Evolutionary conservation across 805 yeast species (phyloP).

Genomic region (Zygosaccharomyces kombuchaensis): DNA sequence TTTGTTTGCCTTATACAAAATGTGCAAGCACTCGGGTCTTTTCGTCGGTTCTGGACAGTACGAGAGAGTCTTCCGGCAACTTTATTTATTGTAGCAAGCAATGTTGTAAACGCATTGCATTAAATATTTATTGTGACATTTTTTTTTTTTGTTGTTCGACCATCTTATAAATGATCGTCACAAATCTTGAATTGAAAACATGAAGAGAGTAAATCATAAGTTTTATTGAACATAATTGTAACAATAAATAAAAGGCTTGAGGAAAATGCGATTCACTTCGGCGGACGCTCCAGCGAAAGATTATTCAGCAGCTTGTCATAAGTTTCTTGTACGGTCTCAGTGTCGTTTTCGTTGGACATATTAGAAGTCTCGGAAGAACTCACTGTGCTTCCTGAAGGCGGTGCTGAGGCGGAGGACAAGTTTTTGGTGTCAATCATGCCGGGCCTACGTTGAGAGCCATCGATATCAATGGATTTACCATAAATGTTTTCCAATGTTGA

Average conservation of each 20-base stretch:
- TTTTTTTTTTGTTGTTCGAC: not conserved
- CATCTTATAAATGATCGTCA: not conserved
- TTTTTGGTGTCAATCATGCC: not conserved
- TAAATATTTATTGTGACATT: slow-evolving; percentile 1
- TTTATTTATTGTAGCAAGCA: slow-evolving; percentile 5
- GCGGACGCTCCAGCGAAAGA: slow-evolving; percentile 40
- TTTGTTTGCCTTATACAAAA: slow-evolving; percentile 17
- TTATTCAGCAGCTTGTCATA: slow-evolving; percentile 69
- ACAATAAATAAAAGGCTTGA: no score
- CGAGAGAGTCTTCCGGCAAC: slow-evolving; percentile 10
- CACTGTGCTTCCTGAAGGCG: not conserved
- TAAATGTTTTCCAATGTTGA: slow-evolving; percentile 50
- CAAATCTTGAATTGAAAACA: not conserved
- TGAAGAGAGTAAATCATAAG: not conserved
- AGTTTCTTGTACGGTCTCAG: slow-evolving; percentile 58
- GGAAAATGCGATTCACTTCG: not conserved
- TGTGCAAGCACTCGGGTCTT: slow-evolving; percentile 11
- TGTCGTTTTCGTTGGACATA: slow-evolving; percentile 8
- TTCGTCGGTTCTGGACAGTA: slow-evolving; percentile 13
- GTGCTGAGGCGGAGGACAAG: not conserved
- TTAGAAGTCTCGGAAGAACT: not conserved
- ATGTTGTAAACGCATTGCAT: not conserved
- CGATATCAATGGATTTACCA: slow-evolving; percentile 23
- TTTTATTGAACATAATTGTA: no score
- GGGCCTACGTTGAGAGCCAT: not conserved